These are phyloP conservation scores for Cystofilobasidium capitatum DNA, from an alignment of 768 basidiomycete species.

Conservation along the genomic window DNA sequence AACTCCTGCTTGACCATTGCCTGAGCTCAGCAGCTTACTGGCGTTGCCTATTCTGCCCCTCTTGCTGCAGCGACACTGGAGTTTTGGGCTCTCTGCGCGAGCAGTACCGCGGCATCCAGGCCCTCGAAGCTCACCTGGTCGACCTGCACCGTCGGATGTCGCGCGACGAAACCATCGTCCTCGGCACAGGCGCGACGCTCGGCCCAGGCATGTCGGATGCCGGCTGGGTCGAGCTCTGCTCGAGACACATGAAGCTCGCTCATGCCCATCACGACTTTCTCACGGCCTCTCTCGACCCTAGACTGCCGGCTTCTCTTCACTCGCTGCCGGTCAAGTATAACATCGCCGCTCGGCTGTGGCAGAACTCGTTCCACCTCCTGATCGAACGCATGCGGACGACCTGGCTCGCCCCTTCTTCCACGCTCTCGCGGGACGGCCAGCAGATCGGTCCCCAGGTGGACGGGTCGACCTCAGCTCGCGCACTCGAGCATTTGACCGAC, in stretches of 20 bases:
- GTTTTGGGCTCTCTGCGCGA: conserved; percentile 44
- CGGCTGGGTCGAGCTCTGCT: conserved; percentile 42
- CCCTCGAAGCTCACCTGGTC: conserved; percentile 65
- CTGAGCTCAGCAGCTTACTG: background rate
- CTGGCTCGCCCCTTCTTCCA: conserved; percentile 49
- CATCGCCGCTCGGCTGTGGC: conserved; percentile 88
- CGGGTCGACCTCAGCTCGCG: conserved; percentile 40
- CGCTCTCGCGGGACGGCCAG: conserved; percentile 4
- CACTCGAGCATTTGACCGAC: conserved; percentile 84
- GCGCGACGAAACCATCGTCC: conserved; percentile 41
- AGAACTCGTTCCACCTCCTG: conserved; percentile 76
- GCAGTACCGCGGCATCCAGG: conserved; percentile 66
- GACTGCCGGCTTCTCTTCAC: conserved; percentile 76
- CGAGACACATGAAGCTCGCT: conserved; percentile 77
- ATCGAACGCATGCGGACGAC: conserved; percentile 83
- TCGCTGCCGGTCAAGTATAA: conserved; percentile 90
- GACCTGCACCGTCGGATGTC: conserved; percentile 66
- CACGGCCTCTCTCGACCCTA: conserved; percentile 70
- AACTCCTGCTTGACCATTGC: background rate
- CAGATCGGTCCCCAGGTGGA: background rate
- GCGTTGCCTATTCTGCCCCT: conserved; percentile 34
- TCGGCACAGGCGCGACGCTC: conserved; percentile 13
- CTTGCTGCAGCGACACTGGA: conserved; percentile 62
- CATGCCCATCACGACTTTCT: conserved; percentile 85
- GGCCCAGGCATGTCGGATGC: conserved; percentile 32